Evolutionary conservation across 2,329 filamentous ascomycete genomes (phyloP).

Genomic region (Berkeleyomyces basicola): DNA sequence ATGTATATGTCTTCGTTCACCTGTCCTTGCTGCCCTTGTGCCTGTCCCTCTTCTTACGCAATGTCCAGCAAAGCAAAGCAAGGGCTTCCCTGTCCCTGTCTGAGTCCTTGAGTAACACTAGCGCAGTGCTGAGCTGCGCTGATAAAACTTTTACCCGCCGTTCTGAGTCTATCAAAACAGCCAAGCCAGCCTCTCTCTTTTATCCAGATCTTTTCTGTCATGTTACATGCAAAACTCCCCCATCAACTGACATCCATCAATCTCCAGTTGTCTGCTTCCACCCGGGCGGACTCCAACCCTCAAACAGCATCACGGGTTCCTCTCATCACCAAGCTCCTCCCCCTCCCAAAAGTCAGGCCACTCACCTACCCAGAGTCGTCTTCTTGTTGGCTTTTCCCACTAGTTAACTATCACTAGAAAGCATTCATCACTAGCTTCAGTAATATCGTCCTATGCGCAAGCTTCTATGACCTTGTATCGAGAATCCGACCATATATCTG

Average conservation of each 20-base stretch:
- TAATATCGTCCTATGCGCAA: not conserved
- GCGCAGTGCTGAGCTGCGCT: not conserved
- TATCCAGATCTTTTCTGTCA: not conserved
- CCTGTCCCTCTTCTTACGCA: too few relatives aligned
- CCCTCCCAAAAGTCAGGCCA: not conserved
- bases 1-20: too few relatives aligned
- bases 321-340: not conserved
- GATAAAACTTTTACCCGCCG: conserved; percentile 11
- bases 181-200: conserved; percentile 9
- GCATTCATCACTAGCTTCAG: not conserved
- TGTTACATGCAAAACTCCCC: not conserved
- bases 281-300: not conserved
- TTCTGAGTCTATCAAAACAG: conserved; percentile 9
- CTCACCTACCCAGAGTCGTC: not conserved
- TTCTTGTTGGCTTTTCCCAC: not conserved
- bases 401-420: not conserved
- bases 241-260: not conserved
- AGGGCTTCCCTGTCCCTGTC: not conserved
- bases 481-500: not conserved
- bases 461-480: not conserved
- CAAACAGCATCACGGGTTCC: not conserved
- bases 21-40: too few relatives aligned
- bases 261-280: not conserved
- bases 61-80: not conserved
- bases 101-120: not conserved